Conservation (phyloP, 2,329 filamentous ascomycete genomes). For the Alternaria sp. region DNA sequence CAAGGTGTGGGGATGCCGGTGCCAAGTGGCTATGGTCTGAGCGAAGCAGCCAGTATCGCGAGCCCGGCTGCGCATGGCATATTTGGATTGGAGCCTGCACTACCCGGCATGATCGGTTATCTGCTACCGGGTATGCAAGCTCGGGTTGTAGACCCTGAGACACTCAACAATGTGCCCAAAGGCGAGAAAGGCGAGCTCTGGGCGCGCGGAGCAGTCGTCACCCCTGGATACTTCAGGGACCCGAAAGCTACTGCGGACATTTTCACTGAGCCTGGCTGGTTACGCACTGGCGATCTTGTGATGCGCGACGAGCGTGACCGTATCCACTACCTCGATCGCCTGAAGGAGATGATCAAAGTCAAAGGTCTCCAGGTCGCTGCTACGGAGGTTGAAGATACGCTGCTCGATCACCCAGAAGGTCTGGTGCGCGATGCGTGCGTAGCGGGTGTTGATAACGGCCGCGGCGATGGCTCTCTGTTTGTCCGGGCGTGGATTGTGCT, state of each 20-base stretch:
- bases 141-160: slow-evolving; percentile 36
- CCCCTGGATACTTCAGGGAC: slow-evolving; percentile 41
- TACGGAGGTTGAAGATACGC: slow-evolving; percentile 56
- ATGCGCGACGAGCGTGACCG: slow-evolving; percentile 33
- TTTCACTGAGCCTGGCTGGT: slow-evolving; percentile 35
- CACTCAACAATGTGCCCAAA: slow-evolving; percentile 29
- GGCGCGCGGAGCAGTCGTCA: slow-evolving; percentile 36
- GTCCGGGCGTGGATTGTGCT: slow-evolving; percentile 41
- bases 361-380: slow-evolving; percentile 59
- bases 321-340: slow-evolving; percentile 44
- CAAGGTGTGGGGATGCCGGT: slow-evolving; percentile 31
- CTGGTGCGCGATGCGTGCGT: slow-evolving; percentile 40
- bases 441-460: slow-evolving; percentile 38
- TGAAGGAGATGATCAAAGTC: slow-evolving; percentile 56
- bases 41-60: slow-evolving; percentile 39
- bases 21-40: slow-evolving; percentile 37
- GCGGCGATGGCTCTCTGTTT: slow-evolving; percentile 38
- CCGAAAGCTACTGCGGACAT: slow-evolving; percentile 33
- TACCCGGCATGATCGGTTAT: slow-evolving; percentile 35
- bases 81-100: slow-evolving; percentile 31
- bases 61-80: slow-evolving; percentile 29
- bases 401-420: slow-evolving; percentile 49
- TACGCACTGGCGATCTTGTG: slow-evolving; percentile 38
- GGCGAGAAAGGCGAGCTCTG: slow-evolving; percentile 38
- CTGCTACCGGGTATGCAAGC: slow-evolving; percentile 38